These are phyloP conservation scores for Mucuna pruriens DNA, from an alignment of 306 rosid genomes.

Conservation along the genomic window DNA sequence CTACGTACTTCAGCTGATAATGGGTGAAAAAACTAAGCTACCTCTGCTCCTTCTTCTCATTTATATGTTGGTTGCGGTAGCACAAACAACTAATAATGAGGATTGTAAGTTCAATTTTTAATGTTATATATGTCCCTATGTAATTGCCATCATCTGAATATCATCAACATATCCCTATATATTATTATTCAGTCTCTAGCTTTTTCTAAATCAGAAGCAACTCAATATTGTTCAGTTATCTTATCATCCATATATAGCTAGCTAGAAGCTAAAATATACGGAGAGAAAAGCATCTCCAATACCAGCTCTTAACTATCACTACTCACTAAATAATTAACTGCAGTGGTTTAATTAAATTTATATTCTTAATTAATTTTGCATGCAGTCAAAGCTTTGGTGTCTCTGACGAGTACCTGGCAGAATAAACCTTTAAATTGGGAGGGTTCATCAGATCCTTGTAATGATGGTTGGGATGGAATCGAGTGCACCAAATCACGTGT, in stretches of 20 bases:
- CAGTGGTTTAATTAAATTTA: background rate
- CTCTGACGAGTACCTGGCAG: background rate
- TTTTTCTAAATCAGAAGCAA: background rate
- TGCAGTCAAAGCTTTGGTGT: background rate
- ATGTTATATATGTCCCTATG: background rate
- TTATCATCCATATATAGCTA: background rate
- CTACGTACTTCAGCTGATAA: background rate
- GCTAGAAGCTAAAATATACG: too few relatives aligned
- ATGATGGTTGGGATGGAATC: constrained; percentile 9
- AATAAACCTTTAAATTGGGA: background rate
- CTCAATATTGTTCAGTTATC: background rate
- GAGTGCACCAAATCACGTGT: background rate
- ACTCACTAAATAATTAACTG: too few relatives aligned
- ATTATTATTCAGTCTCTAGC: background rate
- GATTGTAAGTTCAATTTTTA: background rate
- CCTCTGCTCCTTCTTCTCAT: background rate
- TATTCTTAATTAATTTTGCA: background rate
- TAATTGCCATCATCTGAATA: background rate
- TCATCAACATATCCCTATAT: background rate
- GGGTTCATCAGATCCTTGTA: background rate
- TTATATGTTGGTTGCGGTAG: background rate
- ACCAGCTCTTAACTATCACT: too few relatives aligned
- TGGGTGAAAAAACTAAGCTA: background rate
- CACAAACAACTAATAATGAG: background rate
- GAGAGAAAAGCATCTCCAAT: too few relatives aligned